Evolutionary conservation across 441 rosid genomes (phyloP), one percentile per base, ranked within the genome.

Genomic region (Gossypium schwendimanii): DNA sequence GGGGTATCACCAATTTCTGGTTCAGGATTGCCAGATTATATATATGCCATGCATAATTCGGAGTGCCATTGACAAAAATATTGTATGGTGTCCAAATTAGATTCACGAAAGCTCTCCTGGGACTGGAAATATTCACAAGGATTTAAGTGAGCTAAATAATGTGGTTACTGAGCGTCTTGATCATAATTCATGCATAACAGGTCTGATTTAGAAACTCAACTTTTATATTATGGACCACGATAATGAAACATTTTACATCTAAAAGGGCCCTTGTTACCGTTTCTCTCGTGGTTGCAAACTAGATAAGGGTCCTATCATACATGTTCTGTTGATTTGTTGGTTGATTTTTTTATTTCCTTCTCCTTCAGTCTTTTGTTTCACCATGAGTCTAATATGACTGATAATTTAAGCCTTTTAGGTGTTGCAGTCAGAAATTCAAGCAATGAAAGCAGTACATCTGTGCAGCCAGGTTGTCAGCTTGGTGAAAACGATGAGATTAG

Each of bases 401-500:
- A 66, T 31, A 23, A 31, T 73, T 75, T 6, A 33, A 54, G 7
- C 39, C 52, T 67, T 71, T 31, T 73, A 75, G 76, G 67, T 58
- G 54, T 18, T 55, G 76, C 28, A 39, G 69, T 58, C 53, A 44
- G 71, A 60, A 64, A 72, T 60, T 74, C 77, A n/a, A 70, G 69
- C 10, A 21, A 69, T 18, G 72, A 69, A 57, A 62, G 63, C 75
- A 49, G 75, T 54, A 59, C 77, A 1, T 59, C 73, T 28, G 76
- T 66, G 6, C 74, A 52, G 65, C 75, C 75, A 17, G 73, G 52
- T 79, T 77, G 55, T 64, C 73, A 60, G 49, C 75, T 55, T 12
- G 69, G 73, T 14, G 75, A 52, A 69, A 58, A 73, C 23, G 58
- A 65, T 64, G 81, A 77, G 82, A 81, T 76, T 50, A 53, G 26